These are phyloP conservation scores for Piromyces finnis DNA, from an alignment of 192 early-diverging fungal genomes.

Conservation along the genomic window DNA sequence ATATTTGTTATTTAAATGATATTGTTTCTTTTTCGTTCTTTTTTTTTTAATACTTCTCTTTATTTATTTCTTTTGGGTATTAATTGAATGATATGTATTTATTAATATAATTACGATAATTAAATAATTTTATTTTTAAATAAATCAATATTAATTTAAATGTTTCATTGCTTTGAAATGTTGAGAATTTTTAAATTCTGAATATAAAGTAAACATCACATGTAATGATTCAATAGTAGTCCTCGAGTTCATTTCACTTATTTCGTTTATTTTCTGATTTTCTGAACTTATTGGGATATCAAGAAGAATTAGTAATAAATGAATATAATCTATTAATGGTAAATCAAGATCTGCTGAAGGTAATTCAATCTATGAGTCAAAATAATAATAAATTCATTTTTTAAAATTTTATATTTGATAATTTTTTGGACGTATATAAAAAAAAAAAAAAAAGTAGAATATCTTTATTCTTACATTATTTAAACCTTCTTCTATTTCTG, in stretches of 20 bases:
- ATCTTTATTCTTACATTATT: conserved; percentile 10
- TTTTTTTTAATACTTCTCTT: too few relatives aligned
- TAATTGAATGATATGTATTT: too few relatives aligned
- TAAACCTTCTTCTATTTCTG: conserved; percentile 26
- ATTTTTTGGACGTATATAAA: too few relatives aligned
- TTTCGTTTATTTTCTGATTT: conserved; percentile 2
- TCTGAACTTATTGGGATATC: conserved; percentile 24
- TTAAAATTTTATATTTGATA: too few relatives aligned
- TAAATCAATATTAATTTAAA: not conserved
- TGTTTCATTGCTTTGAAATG: conserved; percentile 28
- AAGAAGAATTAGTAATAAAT: conserved; percentile 18
- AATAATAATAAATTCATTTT: too few relatives aligned
- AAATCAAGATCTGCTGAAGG: conserved; percentile 26
- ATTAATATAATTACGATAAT: too few relatives aligned
- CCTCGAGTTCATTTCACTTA: conserved; percentile 6
- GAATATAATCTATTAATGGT: conserved; percentile 16
- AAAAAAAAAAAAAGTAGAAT: too few relatives aligned
- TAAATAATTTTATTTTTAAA: too few relatives aligned
- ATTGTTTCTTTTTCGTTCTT: too few relatives aligned
- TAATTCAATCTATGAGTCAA: conserved; percentile 9
- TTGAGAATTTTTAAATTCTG: conserved; percentile 38
- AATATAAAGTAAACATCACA: conserved; percentile 29
- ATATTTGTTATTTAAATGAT: too few relatives aligned
- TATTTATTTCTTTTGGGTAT: too few relatives aligned
- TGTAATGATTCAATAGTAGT: conserved; percentile 20